Base-by-base conservation (phyloP, 2,329 filamentous ascomycete species). In the Fusarium sp. region DNA sequence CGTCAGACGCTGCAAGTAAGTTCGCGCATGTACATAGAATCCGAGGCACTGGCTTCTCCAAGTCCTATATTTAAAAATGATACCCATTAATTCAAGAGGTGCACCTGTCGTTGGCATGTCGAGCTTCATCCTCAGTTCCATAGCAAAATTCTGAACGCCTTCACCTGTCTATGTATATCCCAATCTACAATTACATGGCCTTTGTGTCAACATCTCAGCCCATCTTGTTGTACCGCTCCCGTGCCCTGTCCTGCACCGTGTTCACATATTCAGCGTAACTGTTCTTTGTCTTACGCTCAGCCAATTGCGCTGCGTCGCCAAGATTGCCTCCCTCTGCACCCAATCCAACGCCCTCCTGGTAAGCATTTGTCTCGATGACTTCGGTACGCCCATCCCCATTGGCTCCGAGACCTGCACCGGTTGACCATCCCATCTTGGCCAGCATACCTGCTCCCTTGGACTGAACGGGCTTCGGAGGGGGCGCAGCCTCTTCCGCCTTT, bases 401-500 rank as follows among this genome's bases (percentile, higher is more conserved):
- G 1, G 88, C 90, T 5, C 92, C 92, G 8, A 94, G 84, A 1
- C 92, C 91, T 64, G 87, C 85, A 14, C 92, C 92, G 2, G 87
- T 84, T 28, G 84, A 89, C 91, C 91, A 94, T 32, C 92, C 92
- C 89, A 93, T 92, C 84, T 93, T 94, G 44, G 90, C 89, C 44
- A 94, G 84, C 78, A 94, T 86, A 7, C 90, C 89, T 0, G 90
- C 90, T 18, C 91, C 91, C 80, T 92, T 93, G 41, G 89, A 90
- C 67, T 85, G 82, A 56, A 80, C 79, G 12, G 85, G 82, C 38
- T 78, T 79, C 17, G 68, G 51, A 6, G 77, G 61, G 18, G 68
- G 68, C 12, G 74, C 66, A 6, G 50, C 57, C 20, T 76, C 76
- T 9, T 79, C 77, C 30, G 61, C 38, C 57, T 77, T 75, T 14